Evolutionary conservation across 768 basidiomycete species (phyloP), one percentile per base, ranked within the genome.

Genomic region (Xerocomellus chrysenteron): DNA sequence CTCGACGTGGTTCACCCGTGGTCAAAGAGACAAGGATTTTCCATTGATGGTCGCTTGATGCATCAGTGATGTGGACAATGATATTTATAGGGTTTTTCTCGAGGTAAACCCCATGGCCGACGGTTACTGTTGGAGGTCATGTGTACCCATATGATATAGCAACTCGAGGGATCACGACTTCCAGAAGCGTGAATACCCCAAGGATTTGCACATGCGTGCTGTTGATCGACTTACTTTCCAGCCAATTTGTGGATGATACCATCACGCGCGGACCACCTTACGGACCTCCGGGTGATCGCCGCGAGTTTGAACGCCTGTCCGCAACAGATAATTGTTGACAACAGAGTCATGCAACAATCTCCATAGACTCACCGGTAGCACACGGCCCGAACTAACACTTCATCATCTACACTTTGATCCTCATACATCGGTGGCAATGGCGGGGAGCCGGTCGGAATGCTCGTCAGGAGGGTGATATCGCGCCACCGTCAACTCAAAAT

Each of bases 401-500:
- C 19, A 30, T 36, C 26, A 37, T 53, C 42, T n/a, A 43, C 16
- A 24, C 28, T 32, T 47, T 28, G 24, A 49, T 47, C 49, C 46
- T 49, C 17, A 21, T 49, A 14, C n/a, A 12, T 24, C 56, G 7
- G 21, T 40, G 39, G 19, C 28, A 30, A 30, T 49, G 28, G 16
- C 33, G 50, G 33, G 8, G 21, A 12, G 17, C 41, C 47, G n/a
- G 42, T 17, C 28, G 26, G 37, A 37, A 19, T 33, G 2, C 2
- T 47, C 21, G 41, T 40, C 42, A 52, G 4, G 21, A 28, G 41
- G 42, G 37, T 32, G 16, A 17, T 37, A 35, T 50, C 19, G 36
- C 32, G 37, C 50, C 42, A 61, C 42, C 5, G 13, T 46, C 58
- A 55, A 41, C 35, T 47, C 40, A 51, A 60, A 41, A 32, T 42